These are phyloP conservation scores for Trichoderma virens DNA, from an alignment of 495 filamentous ascomycete genomes.

Conservation along the genomic window DNA sequence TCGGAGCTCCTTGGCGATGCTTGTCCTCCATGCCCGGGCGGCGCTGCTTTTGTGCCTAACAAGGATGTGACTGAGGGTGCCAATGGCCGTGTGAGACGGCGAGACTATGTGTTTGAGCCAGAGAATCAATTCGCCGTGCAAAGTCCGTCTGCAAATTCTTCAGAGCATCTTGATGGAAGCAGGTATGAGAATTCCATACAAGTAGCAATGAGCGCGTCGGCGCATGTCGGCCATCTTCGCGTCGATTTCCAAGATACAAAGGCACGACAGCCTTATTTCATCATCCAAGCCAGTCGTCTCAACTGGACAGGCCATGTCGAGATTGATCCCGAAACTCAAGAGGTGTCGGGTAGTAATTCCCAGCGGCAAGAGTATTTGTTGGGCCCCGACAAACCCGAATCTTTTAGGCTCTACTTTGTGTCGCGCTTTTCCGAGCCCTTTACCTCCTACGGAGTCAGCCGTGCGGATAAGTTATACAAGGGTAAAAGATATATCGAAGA, in stretches of 20 bases:
- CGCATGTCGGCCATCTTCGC: conserved; percentile 21
- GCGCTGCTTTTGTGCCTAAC: conserved; percentile 18
- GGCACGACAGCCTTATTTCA: conserved; percentile 17
- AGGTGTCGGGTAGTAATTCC: conserved; percentile 24
- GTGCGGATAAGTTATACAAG: conserved; percentile 16
- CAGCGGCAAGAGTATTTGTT: conserved; percentile 26
- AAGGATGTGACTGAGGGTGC: conserved; percentile 18
- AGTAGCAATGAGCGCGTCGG: conserved; percentile 22
- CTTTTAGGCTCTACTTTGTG: conserved; percentile 25
- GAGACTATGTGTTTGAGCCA: conserved; percentile 8
- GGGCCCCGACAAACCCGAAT: conserved; percentile 20
- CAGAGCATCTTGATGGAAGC: not conserved
- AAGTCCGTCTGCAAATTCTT: not conserved
- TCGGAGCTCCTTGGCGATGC: conserved; percentile 3
- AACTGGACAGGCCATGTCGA: conserved; percentile 26
- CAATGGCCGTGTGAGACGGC: conserved; percentile 18
- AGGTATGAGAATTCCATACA: conserved; percentile 16
- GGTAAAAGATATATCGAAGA: conserved; percentile 14
- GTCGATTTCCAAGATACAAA: conserved; percentile 18
- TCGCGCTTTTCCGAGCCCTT: conserved; percentile 27
- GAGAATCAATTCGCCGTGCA: not conserved
- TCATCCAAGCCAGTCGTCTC: conserved; percentile 24
- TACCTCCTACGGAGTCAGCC: conserved; percentile 19
- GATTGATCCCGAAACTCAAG: conserved; percentile 19
- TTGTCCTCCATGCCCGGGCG: conserved; percentile 17